Conservation (phyloP, 2,329 filamentous ascomycete species). For the Alternaria panax region DNA sequence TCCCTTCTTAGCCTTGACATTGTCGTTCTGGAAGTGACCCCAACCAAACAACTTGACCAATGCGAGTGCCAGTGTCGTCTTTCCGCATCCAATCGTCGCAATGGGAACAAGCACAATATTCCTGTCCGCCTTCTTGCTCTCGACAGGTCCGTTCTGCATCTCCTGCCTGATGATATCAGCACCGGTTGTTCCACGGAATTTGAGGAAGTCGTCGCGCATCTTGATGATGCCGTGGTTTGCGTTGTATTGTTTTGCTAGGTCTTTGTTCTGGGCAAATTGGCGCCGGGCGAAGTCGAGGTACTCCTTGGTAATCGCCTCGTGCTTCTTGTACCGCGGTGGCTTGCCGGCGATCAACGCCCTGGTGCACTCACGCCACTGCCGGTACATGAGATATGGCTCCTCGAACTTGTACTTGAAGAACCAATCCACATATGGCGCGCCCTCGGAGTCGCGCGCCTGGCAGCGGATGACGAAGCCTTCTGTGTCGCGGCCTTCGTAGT, state of each 20-base stretch:
- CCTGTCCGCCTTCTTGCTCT: constrained; percentile 62
- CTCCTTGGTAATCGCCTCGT: constrained; percentile 86
- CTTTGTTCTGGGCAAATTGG: constrained; percentile 72
- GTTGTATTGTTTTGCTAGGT: constrained; percentile 75
- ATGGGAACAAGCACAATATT: constrained; percentile 88
- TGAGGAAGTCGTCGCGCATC: constrained; percentile 86
- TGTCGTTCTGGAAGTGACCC: constrained; percentile 96
- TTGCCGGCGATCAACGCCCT: constrained; percentile 83
- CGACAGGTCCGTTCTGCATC: constrained; percentile 62
- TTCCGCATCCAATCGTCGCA: constrained; percentile 94
- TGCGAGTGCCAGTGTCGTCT: constrained; percentile 89
- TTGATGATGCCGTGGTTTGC: constrained; percentile 94
- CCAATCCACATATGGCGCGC: constrained; percentile 79
- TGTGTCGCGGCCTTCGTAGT: constrained; percentile 88
- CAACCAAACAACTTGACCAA: constrained; percentile 84
- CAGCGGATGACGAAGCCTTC: constrained; percentile 97
- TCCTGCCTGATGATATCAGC: constrained; percentile 85
- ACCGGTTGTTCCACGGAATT: constrained; percentile 82
- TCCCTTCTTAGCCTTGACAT: constrained; percentile 78
- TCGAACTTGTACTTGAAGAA: constrained; percentile 99
- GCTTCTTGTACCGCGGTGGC: constrained; percentile 81
- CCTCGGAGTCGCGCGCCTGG: constrained; percentile 65
- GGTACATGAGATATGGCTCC: constrained; percentile 97
- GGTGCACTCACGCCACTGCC: constrained; percentile 97
- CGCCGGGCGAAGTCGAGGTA: constrained; percentile 84